phyloP scores from a whole-genome alignment of 2,329 filamentous ascomycete genomes.

The Fusarium sp. region DNA sequence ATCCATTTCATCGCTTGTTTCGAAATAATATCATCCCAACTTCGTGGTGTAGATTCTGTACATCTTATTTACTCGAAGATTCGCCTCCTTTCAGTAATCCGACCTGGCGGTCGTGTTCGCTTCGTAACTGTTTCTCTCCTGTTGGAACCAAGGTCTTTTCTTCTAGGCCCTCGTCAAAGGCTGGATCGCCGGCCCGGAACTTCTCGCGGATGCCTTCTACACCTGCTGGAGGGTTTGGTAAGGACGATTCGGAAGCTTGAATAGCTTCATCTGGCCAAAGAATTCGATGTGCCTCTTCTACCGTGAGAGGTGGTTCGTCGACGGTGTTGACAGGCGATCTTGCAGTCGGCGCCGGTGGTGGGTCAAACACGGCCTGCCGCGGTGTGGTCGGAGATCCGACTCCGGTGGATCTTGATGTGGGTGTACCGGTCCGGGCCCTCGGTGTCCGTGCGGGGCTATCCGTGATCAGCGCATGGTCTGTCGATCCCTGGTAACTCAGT shows the following conservation, averaged over 20 bases:
- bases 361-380: slow-evolving; percentile 32
- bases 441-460: slow-evolving; percentile 41
- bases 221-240: slow-evolving; percentile 21
- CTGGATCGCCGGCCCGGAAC: slow-evolving; percentile 56
- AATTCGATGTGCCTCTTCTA: slow-evolving; percentile 58
- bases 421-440: slow-evolving; percentile 38
- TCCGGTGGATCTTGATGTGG: slow-evolving; percentile 40
- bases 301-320: slow-evolving; percentile 56
- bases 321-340: slow-evolving; percentile 31
- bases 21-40: background rate
- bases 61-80: slow-evolving; percentile 36
- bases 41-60: slow-evolving; percentile 5
- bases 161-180: slow-evolving; percentile 53
- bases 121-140: slow-evolving; percentile 56
- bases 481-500: slow-evolving; percentile 28
- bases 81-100: slow-evolving; percentile 47
- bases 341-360: slow-evolving; percentile 7
- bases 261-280: slow-evolving; percentile 56
- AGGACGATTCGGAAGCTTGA: slow-evolving; percentile 27
- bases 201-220: slow-evolving; percentile 58
- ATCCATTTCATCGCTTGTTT: slow-evolving; percentile 20
- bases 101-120: slow-evolving; percentile 52
- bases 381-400: slow-evolving; percentile 41
- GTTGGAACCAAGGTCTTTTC: slow-evolving; percentile 58
- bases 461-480: slow-evolving; percentile 34